Base-by-base conservation (phyloP, 345 rosid genomes). In the Leavenworthia alabamica region DNA sequence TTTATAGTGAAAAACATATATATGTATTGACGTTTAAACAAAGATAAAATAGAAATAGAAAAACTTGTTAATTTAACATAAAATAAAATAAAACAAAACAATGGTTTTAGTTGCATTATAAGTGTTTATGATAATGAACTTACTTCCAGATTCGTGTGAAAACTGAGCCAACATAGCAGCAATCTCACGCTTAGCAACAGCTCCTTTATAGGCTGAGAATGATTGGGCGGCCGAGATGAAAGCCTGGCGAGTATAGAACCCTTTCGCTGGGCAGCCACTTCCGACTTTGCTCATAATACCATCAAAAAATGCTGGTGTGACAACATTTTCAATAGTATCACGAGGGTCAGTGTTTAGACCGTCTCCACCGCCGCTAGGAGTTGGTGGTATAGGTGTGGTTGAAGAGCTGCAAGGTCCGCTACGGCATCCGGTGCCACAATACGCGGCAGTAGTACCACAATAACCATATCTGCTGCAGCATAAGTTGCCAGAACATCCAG, bases 111-210 rank as follows among this genome's bases (percentile, higher is more conserved):
- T 22, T 2, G 16, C 4, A n/a, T 2, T 32, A 64, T 11, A 20
- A 45, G 9, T 20, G 32, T 28, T 36, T 17, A 29, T 14, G 10
- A 27, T 11, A 5, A 20, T 23, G 39, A 58, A 32, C 81, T 66
- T 79, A 80, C 84, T 67, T 79, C 76, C 80, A 46, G 83, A 74
- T 35, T 74, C 81, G 19, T 77, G 79, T 1, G 83, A 77, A 61
- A 71, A 72, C 35, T 78, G 85, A 43, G 82, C 85, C 43, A 81
- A 71, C 51, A 81, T 78, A 23, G 85, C 85, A 0, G 85, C 82
- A 35, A 78, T 67, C 49, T 81, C 84, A 13, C 84, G 84, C 54
- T 57, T 78, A 45, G 82, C 48, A 9, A 77, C 86, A 1, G 78
- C 74, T 20, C 43, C 74, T 0, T 82, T 68, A 29, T 68, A 74